Percentiles rank a stretch among this genome's conserved stretches.
These are phyloP conservation scores for Mortierella hygrophila DNA, from an alignment of 192 early-diverging fungal genomes.

Conservation along the genomic window DNA sequence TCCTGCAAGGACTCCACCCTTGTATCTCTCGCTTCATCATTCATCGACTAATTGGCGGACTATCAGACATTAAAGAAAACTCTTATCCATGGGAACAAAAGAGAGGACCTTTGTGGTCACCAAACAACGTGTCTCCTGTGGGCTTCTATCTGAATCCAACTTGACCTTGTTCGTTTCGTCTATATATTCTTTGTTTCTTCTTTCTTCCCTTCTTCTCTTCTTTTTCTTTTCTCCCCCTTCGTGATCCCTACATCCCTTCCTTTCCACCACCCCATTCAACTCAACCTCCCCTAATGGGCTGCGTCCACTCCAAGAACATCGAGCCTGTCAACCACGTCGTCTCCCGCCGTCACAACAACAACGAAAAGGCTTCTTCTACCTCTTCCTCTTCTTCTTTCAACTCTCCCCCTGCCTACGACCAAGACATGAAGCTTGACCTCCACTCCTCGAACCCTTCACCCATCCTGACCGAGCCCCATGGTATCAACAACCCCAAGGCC, in stretches of 20 bases:
- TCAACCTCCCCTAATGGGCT: slow-evolving; percentile 27
- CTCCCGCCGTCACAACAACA: not conserved
- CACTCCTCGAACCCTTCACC: slow-evolving; percentile 1
- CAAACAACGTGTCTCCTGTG: not conserved
- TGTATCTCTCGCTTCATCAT: not conserved
- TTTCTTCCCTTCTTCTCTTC: not conserved
- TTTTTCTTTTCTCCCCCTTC: not conserved
- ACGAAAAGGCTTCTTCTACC: not conserved
- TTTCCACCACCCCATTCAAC: not conserved
- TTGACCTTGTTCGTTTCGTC: not conserved
- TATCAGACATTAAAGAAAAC: too few relatives aligned
- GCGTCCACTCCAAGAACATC: slow-evolving; percentile 48
- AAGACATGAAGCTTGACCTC: slow-evolving; percentile 52
- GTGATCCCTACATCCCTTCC: not conserved
- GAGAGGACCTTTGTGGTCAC: slow-evolving; percentile 2
- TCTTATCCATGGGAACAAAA: not conserved
- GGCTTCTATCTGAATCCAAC: too few relatives aligned
- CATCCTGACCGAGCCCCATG: slow-evolving; percentile 39
- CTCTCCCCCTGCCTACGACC: slow-evolving; percentile 31
- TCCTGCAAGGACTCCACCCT: not conserved
- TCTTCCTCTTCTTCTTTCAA: slow-evolving; percentile 9
- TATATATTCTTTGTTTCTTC: not conserved
- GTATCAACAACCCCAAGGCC: slow-evolving; percentile 41
- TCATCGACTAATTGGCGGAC: not conserved
- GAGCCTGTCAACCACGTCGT: slow-evolving; percentile 25